Percentiles rank a stretch among this genome's conserved stretches.
Evolutionary conservation across 2,329 filamentous ascomycete genomes (phyloP).

Genomic region (Aspergillus intermedius): DNA sequence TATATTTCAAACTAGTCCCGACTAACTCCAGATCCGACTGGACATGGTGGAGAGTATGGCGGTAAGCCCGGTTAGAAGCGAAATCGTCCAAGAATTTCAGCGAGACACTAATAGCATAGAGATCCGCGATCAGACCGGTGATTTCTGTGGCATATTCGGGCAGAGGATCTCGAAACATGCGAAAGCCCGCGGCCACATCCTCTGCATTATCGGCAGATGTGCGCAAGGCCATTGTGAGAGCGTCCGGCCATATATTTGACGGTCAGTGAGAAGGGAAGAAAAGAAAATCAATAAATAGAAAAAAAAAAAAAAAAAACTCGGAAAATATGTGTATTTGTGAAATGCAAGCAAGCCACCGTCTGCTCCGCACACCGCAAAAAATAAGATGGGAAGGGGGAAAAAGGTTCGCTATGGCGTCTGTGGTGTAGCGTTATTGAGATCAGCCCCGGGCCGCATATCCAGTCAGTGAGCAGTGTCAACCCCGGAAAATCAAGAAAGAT

Average conservation of each 20-base stretch:
- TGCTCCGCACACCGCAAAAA: neutral
- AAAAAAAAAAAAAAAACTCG: neutral
- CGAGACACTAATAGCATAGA: conserved; percentile 49
- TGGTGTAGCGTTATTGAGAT: conserved; percentile 5
- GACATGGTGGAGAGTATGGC: conserved; percentile 34
- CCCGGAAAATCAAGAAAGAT: neutral
- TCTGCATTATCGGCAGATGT: conserved; percentile 45
- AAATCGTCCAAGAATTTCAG: conserved; percentile 44
- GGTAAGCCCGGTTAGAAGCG: conserved; percentile 35
- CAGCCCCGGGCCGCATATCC: conserved; percentile 12
- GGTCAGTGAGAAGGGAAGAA: neutral
- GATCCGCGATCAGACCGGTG: conserved; percentile 47
- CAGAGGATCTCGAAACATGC: conserved; percentile 45
- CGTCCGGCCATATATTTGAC: conserved; percentile 14
- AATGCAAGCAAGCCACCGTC: neutral
- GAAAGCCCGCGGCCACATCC: conserved; percentile 47
- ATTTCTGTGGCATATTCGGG: conserved; percentile 48
- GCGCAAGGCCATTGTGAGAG: conserved; percentile 34
- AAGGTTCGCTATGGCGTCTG: conserved; percentile 9
- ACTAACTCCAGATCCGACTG: conserved; percentile 44
- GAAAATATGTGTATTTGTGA: neutral
- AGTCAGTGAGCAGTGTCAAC: neutral
- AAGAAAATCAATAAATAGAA: neutral
- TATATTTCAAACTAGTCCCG: conserved; percentile 45
- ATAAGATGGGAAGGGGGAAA: neutral